Conservation (phyloP, 495 filamentous ascomycete genomes). For the Penicillium riverlandense region DNA sequence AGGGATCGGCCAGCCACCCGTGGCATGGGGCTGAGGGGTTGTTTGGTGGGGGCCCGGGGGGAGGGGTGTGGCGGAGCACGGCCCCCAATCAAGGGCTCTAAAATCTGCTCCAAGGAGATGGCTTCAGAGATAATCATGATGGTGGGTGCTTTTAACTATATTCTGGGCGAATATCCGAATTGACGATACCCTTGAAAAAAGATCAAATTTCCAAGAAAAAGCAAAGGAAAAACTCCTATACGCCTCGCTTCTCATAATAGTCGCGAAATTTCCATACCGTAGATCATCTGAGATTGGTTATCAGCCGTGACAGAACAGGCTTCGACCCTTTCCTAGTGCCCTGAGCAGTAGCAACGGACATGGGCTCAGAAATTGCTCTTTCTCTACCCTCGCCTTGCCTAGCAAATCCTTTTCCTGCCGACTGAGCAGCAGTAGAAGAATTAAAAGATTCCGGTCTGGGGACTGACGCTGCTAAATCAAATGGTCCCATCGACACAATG, state of each 20-base stretch:
- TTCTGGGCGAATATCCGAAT: too few relatives aligned
- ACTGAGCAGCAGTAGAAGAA: constrained; percentile 4
- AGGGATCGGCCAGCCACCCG: too few relatives aligned
- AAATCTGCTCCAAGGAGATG: too few relatives aligned
- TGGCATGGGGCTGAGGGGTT: too few relatives aligned
- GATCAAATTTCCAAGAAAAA: too few relatives aligned
- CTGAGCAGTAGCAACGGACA: constrained; percentile 2
- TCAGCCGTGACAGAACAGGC: constrained; percentile 31
- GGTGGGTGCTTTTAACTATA: too few relatives aligned
- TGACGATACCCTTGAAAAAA: too few relatives aligned
- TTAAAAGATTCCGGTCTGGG: background rate
- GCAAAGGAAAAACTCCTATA: background rate
- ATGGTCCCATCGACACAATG: background rate
- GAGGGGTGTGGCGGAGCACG: too few relatives aligned
- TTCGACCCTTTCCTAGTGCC: constrained; percentile 20
- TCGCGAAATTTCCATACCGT: background rate
- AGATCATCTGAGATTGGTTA: constrained; percentile 30
- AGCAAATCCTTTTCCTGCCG: background rate
- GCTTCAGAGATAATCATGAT: too few relatives aligned
- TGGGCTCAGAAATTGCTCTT: constrained; percentile 17
- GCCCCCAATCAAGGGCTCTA: too few relatives aligned
- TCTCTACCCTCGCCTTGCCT: constrained; percentile 10
- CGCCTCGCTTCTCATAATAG: background rate
- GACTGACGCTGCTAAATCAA: background rate
- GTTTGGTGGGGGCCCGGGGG: too few relatives aligned